A percentile compares a stretch with the other conserved stretches of the same genome.
Conservation (phyloP, 1,284 basidiomycete species). For the Puccinia novopanici region DNA sequence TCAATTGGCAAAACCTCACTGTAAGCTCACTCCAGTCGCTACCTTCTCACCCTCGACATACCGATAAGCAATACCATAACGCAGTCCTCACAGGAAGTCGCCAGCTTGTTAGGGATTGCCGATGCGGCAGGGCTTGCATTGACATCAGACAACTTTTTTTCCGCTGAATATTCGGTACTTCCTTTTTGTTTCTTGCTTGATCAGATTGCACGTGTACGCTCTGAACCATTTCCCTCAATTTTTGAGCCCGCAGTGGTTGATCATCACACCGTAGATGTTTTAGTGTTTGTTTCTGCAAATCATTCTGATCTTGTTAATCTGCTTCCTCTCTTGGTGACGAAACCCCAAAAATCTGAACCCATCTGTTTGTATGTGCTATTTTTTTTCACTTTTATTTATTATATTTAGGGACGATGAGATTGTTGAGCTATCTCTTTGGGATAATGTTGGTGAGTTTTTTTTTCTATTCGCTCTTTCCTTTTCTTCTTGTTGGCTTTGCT, state of each 20-base stretch:
- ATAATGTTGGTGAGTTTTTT: conserved; percentile 77
- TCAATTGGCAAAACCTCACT: conserved; percentile 16
- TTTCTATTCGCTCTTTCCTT: no score
- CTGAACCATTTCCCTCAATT: conserved; percentile 38
- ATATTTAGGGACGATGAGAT: conserved; percentile 73
- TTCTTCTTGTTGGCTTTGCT: conserved; percentile 23
- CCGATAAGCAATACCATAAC: not conserved
- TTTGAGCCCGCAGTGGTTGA: conserved; percentile 60
- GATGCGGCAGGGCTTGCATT: not conserved
- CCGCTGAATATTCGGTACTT: no score
- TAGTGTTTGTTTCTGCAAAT: conserved; percentile 15
- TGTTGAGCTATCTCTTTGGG: conserved; percentile 91
- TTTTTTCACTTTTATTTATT: not conserved
- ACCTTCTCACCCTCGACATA: not conserved
- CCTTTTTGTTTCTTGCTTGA: not conserved
- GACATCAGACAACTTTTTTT: no score
- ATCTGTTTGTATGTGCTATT: not conserved
- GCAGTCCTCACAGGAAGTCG: not conserved
- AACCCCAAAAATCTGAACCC: no score
- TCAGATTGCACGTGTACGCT: conserved; percentile 16
- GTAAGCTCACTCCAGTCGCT: not conserved
- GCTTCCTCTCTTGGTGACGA: no score
- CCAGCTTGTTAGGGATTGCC: not conserved
- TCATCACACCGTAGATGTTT: conserved; percentile 54
- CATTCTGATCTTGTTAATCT: no score